Evolutionary conservation across 140 eudicot genomes (phyloP).

Genomic region (Anethum foeniculum): DNA sequence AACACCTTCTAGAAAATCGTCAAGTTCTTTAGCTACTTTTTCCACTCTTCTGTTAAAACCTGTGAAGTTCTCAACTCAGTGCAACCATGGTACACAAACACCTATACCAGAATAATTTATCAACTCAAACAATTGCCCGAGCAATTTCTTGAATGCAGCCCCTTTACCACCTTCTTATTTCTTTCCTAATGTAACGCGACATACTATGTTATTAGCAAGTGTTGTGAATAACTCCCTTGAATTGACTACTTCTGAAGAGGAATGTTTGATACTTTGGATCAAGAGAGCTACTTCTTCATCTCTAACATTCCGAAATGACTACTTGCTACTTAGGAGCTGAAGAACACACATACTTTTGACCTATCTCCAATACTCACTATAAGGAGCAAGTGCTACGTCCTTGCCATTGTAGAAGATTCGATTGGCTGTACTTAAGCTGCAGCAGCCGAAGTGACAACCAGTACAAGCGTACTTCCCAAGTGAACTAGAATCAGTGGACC

Average conservation of each 20-base stretch:
- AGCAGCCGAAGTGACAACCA: constrained; percentile 16
- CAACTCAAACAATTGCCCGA: constrained; percentile 23
- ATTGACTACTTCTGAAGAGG: constrained; percentile 5
- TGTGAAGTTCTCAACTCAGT: constrained; percentile 22
- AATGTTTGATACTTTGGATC: constrained; percentile 16
- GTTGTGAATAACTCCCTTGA: constrained; percentile 17
- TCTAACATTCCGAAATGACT: constrained; percentile 23
- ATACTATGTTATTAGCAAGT: constrained; percentile 18
- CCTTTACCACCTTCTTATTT: constrained; percentile 22
- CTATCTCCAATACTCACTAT: constrained; percentile 31
- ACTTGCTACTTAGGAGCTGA: constrained; percentile 19
- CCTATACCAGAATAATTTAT: constrained; percentile 28
- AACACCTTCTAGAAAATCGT: constrained; percentile 29
- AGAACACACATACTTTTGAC: constrained; percentile 19
- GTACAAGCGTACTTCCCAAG: constrained; percentile 13
- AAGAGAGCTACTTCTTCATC: constrained; percentile 21
- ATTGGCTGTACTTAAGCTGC: constrained; percentile 5
- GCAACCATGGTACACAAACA: constrained; percentile 31
- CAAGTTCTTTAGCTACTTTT: constrained; percentile 25
- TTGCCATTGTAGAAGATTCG: constrained; percentile 17
- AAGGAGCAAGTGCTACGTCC: constrained; percentile 21
- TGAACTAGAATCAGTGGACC: constrained; percentile 22
- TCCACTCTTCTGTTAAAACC: constrained; percentile 23
- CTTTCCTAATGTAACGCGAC: not conserved
- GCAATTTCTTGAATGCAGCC: constrained; percentile 18